A percentile compares a stretch with the other conserved stretches of the same genome.
phyloP scores from a whole-genome alignment of 208 protist species.

The Trypanosoma vivax region DNA sequence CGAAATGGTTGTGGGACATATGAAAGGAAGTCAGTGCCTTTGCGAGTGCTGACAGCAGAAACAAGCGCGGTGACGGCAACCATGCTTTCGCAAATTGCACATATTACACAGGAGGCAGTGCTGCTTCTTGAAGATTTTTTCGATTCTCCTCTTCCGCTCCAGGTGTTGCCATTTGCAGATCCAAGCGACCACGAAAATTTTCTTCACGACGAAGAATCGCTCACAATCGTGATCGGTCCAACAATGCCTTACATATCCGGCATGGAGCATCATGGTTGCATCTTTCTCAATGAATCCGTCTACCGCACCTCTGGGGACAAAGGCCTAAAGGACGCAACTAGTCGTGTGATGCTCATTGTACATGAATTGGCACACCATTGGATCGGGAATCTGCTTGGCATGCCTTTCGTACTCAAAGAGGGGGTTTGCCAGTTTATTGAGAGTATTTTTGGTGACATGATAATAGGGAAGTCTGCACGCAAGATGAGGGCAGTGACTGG shows the following conservation, averaged over 20 bases:
- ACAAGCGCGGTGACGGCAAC: conserved; percentile 20
- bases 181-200: not conserved
- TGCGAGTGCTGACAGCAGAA: conserved; percentile 12
- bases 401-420: conserved; percentile 84
- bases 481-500: conserved; percentile 9
- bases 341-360: conserved; percentile 65
- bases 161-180: conserved; percentile 15
- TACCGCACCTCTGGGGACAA: no score
- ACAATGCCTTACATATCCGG: conserved; percentile 79
- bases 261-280: conserved; percentile 84
- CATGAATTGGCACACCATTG: conserved; percentile 86
- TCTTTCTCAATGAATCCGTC: conserved; percentile 74
- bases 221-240: conserved; percentile 54
- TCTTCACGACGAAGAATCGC: not conserved
- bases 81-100: conserved; percentile 23
- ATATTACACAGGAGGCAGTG: conserved; percentile 26
- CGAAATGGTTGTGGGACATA: not conserved
- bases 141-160: conserved; percentile 46
- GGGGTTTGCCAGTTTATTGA: conserved; percentile 81
- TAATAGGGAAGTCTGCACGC: conserved; percentile 33
- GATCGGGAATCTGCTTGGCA: conserved; percentile 74
- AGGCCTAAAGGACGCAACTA: no score
- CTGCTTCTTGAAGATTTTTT: conserved; percentile 57
- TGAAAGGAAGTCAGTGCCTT: conserved; percentile 6
- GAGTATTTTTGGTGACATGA: conserved; percentile 43